Evolutionary conservation across 2,329 filamentous ascomycete genomes (phyloP).

Genomic region (Sporothrix brunneoviolacea): DNA sequence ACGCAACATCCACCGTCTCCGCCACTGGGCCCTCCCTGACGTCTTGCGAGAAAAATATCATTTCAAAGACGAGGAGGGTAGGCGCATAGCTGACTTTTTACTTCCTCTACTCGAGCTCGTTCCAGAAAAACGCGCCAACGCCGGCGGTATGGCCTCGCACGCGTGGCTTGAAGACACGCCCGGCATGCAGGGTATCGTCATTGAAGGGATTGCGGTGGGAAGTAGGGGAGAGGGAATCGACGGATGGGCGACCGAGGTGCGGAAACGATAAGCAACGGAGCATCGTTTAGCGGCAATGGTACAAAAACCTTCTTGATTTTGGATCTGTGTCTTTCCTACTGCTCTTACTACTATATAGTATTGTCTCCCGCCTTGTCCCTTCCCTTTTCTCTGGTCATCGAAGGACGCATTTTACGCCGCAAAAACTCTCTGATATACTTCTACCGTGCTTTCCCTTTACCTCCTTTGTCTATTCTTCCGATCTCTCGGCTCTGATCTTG

Average conservation of each 20-base stretch:
- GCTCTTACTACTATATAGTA: too few relatives aligned
- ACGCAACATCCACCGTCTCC: constrained; percentile 90
- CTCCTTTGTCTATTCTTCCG: too few relatives aligned
- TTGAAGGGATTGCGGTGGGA: constrained; percentile 69
- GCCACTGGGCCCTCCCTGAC: constrained; percentile 91
- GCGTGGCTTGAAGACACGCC: constrained; percentile 75
- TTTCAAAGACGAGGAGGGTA: constrained; percentile 75
- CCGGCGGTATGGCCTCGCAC: constrained; percentile 88
- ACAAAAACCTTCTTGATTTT: background rate
- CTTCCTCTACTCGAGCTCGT: constrained; percentile 85
- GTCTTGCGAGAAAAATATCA: constrained; percentile 96
- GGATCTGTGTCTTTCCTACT: too few relatives aligned
- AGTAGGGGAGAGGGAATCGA: constrained; percentile 87
- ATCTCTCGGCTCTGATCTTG: too few relatives aligned
- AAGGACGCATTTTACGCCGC: too few relatives aligned
- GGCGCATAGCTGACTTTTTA: constrained; percentile 73
- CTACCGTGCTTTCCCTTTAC: too few relatives aligned
- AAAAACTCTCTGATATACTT: too few relatives aligned
- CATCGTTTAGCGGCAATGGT: background rate
- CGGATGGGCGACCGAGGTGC: constrained; percentile 85
- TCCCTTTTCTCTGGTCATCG: too few relatives aligned
- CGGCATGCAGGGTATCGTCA: constrained; percentile 75
- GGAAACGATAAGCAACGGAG: constrained; percentile 58
- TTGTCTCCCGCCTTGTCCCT: too few relatives aligned
- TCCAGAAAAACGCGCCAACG: constrained; percentile 85